Conservation (phyloP, 352 stramenopile species). For the Peronospora tabacina region DNA sequence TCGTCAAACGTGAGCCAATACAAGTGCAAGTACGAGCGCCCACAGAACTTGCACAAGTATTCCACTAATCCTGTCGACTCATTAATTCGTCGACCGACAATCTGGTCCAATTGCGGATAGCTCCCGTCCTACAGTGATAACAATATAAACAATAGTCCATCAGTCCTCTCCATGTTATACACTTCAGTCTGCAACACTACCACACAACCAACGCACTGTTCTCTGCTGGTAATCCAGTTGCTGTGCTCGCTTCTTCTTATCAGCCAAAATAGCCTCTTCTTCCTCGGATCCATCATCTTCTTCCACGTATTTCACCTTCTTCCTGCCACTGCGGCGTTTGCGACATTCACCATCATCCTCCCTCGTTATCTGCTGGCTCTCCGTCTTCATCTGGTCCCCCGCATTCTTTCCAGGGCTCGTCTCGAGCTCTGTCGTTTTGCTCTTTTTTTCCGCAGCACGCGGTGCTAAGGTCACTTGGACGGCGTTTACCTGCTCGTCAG, state of each 20-base stretch:
- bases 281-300: conserved; percentile 63
- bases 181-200: background rate
- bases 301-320: conserved; percentile 71
- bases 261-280: conserved; percentile 40
- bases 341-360: conserved; percentile 23
- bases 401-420: conserved; percentile 2
- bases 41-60: conserved; percentile 85
- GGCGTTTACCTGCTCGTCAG: conserved; percentile 2
- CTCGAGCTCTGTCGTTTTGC: conserved; percentile 5
- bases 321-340: conserved; percentile 34
- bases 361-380: conserved; percentile 7
- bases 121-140: conserved; percentile 40
- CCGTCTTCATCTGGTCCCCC: conserved; percentile 5
- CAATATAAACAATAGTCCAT: conserved; percentile 3
- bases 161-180: conserved; percentile 1
- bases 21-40: conserved; percentile 81
- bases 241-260: conserved; percentile 67
- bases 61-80: conserved; percentile 57
- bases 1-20: conserved; percentile 87
- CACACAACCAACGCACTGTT: conserved; percentile 21
- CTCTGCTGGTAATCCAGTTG: conserved; percentile 71
- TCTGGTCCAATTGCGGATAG: conserved; percentile 71
- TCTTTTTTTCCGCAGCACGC: conserved; percentile 1
- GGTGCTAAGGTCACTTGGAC: background rate
- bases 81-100: conserved; percentile 79